phyloP scores from a whole-genome alignment of 371 early-diverging fungal genomes.

The Catenaria anguillulae region DNA sequence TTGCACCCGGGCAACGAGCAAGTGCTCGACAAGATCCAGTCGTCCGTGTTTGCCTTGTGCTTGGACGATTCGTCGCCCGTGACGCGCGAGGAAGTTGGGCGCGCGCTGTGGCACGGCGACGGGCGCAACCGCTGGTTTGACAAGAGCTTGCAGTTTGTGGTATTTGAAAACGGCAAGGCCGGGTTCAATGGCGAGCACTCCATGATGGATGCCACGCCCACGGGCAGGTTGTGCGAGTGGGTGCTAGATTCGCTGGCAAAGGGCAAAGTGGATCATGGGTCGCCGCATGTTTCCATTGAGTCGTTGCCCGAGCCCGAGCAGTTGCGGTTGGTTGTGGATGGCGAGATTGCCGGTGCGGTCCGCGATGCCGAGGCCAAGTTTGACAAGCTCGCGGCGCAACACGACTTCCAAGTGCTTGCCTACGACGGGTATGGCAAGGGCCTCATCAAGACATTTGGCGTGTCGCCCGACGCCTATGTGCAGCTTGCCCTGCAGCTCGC shows the following conservation, averaged over 20 bases:
- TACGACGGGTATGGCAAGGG: slow-evolving; percentile 82
- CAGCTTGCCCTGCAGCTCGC: slow-evolving; percentile 95
- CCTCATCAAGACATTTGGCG: slow-evolving; percentile 49
- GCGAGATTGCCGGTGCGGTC: slow-evolving; percentile 35
- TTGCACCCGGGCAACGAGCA: slow-evolving; percentile 50
- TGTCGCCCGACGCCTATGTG: slow-evolving; percentile 79
- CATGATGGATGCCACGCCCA: slow-evolving; percentile 91
- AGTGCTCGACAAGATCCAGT: slow-evolving; percentile 64
- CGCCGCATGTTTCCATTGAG: slow-evolving; percentile 19
- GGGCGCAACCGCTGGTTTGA: slow-evolving; percentile 89
- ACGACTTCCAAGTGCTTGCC: slow-evolving; percentile 64
- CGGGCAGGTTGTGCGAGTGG: slow-evolving; percentile 56
- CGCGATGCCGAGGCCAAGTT: slow-evolving; percentile 48
- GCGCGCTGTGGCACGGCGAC: slow-evolving; percentile 82
- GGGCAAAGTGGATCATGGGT: slow-evolving; percentile 47
- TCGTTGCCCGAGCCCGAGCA: slow-evolving; percentile 42
- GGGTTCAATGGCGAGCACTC: slow-evolving; percentile 93
- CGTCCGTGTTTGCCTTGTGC: slow-evolving; percentile 67
- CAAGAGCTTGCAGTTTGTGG: slow-evolving; percentile 81
- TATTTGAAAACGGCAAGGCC: slow-evolving; percentile 89
- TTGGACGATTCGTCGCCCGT: slow-evolving; percentile 70
- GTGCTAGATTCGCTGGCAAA: slow-evolving; percentile 34
- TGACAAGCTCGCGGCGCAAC: slow-evolving; percentile 46
- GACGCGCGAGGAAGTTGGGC: slow-evolving; percentile 62
- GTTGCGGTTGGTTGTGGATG: slow-evolving; percentile 51